Conservation (phyloP, 1,284 basidiomycete species). For the Peniophora sp. region DNA sequence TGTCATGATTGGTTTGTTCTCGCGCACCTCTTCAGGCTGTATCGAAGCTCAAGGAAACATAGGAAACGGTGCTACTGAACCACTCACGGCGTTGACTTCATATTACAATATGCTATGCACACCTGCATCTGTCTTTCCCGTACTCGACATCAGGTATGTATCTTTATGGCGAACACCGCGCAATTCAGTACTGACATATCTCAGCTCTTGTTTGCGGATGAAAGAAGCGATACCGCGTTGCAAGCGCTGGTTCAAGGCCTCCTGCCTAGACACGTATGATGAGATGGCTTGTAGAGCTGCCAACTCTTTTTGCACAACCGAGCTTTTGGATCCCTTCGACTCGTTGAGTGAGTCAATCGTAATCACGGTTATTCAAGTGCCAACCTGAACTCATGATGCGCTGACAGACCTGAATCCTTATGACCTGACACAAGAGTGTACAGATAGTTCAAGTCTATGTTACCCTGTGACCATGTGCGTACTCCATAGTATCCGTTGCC, state of each 20-base stretch:
- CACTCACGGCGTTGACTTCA: slow-evolving; percentile 15
- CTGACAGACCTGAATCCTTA: slow-evolving; percentile 16
- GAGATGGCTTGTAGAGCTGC: slow-evolving; percentile 32
- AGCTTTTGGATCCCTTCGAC: slow-evolving; percentile 12
- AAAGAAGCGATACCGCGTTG: slow-evolving; percentile 30
- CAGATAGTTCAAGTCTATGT: slow-evolving; percentile 15
- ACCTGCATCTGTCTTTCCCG: slow-evolving; percentile 17
- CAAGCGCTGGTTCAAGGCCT: slow-evolving; percentile 17
- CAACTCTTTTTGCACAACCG: slow-evolving; percentile 25
- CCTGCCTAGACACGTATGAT: slow-evolving; percentile 26
- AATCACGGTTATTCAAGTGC: too few species aligned
- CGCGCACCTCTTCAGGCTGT: background rate
- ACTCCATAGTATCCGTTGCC: slow-evolving; percentile 23
- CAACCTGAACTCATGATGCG: background rate
- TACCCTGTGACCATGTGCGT: slow-evolving; percentile 21
- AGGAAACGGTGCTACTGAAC: slow-evolving; percentile 36
- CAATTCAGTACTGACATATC: background rate
- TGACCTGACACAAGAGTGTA: slow-evolving; percentile 20
- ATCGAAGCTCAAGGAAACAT: background rate
- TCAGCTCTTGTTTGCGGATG: slow-evolving; percentile 24
- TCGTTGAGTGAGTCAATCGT: slow-evolving; percentile 4
- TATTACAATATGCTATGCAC: slow-evolving; percentile 28
- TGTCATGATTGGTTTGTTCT: slow-evolving; percentile 6
- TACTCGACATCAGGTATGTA: slow-evolving; percentile 19
- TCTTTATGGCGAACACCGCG: background rate